Evolutionary conservation across 1,284 basidiomycete genomes (phyloP).

Genomic region (Fomitopsis palustris): DNA sequence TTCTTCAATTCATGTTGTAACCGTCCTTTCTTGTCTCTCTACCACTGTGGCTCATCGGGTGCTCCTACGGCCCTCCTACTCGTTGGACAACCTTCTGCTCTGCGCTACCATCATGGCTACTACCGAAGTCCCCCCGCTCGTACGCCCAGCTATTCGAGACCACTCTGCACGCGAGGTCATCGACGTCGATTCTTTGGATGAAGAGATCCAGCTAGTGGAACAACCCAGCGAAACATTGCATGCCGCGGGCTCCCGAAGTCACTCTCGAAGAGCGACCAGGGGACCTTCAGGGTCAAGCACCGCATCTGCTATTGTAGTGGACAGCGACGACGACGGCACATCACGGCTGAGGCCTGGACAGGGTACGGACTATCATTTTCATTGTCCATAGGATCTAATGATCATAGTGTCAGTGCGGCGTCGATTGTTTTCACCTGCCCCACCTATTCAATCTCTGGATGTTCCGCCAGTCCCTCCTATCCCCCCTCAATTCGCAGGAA

Average conservation of each 20-base stretch:
- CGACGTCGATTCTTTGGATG: slow-evolving; percentile 30
- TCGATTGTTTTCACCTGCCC: slow-evolving; percentile 42
- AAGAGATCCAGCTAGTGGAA: slow-evolving; percentile 21
- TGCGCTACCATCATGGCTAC: background rate
- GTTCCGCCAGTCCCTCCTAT: slow-evolving; percentile 36
- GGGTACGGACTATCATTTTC: slow-evolving; percentile 17
- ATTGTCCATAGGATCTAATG: background rate
- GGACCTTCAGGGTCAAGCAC: slow-evolving; percentile 1
- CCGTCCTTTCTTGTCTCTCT: background rate
- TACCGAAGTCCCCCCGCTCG: background rate
- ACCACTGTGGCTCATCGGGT: background rate
- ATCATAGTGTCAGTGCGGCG: slow-evolving; percentile 14
- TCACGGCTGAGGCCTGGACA: slow-evolving; percentile 13
- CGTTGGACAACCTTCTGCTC: background rate
- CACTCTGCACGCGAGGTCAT: slow-evolving; percentile 22
- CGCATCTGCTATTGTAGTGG: slow-evolving; percentile 30
- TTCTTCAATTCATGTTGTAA: background rate
- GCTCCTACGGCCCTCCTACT: background rate
- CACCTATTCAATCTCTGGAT: slow-evolving; percentile 23
- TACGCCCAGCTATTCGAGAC: background rate
- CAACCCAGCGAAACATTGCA: slow-evolving; percentile 8
- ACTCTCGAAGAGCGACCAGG: background rate
- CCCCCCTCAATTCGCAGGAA: slow-evolving; percentile 28
- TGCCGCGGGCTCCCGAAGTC: background rate
- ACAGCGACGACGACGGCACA: slow-evolving; percentile 41